These are phyloP conservation scores for Serendipita indica DNA, from an alignment of 768 basidiomycete species.

Conservation along the genomic window DNA sequence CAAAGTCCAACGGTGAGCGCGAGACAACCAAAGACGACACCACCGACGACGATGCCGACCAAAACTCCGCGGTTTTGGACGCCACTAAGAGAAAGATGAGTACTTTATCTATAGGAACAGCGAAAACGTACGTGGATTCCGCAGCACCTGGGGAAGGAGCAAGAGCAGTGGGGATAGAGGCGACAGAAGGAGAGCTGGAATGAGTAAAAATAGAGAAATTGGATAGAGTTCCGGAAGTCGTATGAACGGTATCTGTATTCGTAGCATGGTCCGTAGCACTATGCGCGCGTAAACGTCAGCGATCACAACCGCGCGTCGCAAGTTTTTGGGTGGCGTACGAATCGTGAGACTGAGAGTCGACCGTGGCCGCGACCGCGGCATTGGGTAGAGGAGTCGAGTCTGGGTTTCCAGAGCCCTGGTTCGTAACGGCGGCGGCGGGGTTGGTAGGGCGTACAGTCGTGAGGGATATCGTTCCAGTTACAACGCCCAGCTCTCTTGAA, in stretches of 20 bases:
- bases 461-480: no score
- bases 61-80: background rate
- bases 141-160: background rate
- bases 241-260: background rate
- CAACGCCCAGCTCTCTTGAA: background rate
- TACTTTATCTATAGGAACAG: background rate
- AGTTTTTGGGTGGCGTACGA: background rate
- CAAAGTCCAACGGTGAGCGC: background rate
- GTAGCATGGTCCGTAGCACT: background rate
- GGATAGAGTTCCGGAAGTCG: no score
- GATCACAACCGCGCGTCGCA: background rate
- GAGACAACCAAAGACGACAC: background rate
- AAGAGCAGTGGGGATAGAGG: background rate
- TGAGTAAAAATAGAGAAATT: no score
- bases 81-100: background rate
- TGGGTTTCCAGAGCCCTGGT: no score
- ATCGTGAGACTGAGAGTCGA: conserved; percentile 1
- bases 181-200: background rate
- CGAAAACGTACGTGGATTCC: background rate
- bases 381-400: background rate
- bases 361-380: background rate
- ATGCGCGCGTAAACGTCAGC: background rate
- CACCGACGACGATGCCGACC: background rate
- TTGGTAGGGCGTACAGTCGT: no score
- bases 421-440: no score